Evolutionary conservation across 305 asterid species (phyloP), one percentile per base, ranked within the genome.

Genomic region (Rubia peregrina): DNA sequence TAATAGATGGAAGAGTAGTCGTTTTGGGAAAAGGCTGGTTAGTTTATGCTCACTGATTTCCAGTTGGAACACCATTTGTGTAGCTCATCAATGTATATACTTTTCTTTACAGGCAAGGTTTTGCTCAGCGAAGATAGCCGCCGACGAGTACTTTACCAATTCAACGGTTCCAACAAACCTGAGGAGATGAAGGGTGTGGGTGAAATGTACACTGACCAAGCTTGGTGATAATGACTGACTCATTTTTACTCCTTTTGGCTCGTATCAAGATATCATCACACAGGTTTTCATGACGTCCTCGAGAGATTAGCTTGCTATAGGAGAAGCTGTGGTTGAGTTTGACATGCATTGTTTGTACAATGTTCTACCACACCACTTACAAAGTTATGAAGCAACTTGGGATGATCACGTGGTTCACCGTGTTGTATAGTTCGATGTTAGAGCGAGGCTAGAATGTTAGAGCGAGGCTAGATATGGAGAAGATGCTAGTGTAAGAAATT

Each of bases 61-160:
- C 30, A 13, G 6, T 4, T 46, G 11, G 59, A 38, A 60, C 43
- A 49, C 9, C 26, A 42, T 4, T 19, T 36, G 49, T 71, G 16
- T 40, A 65, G 48, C 56, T 48, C 67, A 19, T 42, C 19, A 33
- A n/a, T 80, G 10, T 61, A 42, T 22, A 7, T 16, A 6, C 59
- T 16, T 51, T 16, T 51, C n/a, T 70, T 79, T 44, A 30, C 36
- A 91, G 98, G 98, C 87, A 79, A 88, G 76, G 75, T 92, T 89
- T 83, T 88, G 98, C 76, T 88, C 90, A 0, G 89, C 71, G 11
- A 80, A 83, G 76, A 80, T 67, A n/a, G 90, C 87, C 40, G 82
- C 67, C 72, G 77, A 88, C 46, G 88, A 86, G 77, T 88, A 82
- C 69, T 91, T 91, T 74, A 83, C 85, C 9, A 70, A 75, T 53